Evolutionary conservation across 1,284 basidiomycete genomes (phyloP), one percentile per base, ranked within the genome.

Genomic region (Hortiboletus rubellus): DNA sequence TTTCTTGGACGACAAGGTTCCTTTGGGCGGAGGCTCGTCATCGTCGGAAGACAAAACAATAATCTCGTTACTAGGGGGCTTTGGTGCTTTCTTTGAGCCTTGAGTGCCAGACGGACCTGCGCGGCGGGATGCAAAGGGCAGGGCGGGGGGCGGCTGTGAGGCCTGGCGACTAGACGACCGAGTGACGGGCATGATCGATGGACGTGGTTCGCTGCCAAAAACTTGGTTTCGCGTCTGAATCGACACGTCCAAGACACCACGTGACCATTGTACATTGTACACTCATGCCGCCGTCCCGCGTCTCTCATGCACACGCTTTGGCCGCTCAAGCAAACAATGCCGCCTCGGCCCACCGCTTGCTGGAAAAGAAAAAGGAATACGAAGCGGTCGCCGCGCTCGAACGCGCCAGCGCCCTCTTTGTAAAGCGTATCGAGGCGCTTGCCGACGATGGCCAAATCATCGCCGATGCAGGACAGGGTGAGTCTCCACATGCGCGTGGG

Each of bases 311-410:
- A 6, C 63, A 70, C 18, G 65, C 70, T 6, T 52, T 69, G 27
- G 63, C 74, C 15, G 71, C 74, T 3, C 77, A 81, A 38, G 69
- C 76, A 7, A 76, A 75, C 31, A 78, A 76, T 54, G 77, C 82
- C 1, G 80, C 82, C 0, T 77, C 82, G 3, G 63, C 74, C 3
- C 76, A 82, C 12, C 85, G 85, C 61, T 76, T 89, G 37, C 56
- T 77, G 2, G 89, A 91, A 66, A 91, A 91, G 76, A 91, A 89
- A 76, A 91, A 89, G 66, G 89, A 91, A 69, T 83, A 78, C 52
- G 87, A 90, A 55, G 87, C 86, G 0, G 85, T 90, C n/a, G 78
- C 82, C 22, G 88, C 88, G 4, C 76, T 91, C 12, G 86, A 90
- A 63, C 77, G 77, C 52, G 82, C 86, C 1, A 86, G 83, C 52